A percentile compares a stretch with the other conserved stretches of the same genome.
Conservation (phyloP, 2,329 filamentous ascomycete species). For the Xylaria sp. region DNA sequence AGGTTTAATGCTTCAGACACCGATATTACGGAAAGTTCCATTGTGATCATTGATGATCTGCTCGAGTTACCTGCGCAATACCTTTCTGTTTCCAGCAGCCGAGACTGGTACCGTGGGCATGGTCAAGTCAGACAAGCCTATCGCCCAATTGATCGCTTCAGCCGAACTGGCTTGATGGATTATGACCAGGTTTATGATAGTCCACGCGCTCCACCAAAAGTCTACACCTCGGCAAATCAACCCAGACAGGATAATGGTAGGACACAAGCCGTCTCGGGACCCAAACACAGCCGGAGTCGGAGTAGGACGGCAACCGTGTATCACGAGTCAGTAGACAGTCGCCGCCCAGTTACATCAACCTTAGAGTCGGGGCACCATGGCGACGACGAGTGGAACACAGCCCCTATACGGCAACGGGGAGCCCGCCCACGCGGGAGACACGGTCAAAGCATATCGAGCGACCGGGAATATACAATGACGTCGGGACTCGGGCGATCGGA, state of each 20-base stretch:
- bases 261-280: neutral
- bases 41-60: slow-evolving; percentile 6
- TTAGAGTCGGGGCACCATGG: neutral
- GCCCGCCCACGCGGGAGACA: neutral
- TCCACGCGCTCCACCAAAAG: slow-evolving; percentile 2
- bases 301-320: neutral
- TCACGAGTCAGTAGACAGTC: slow-evolving; percentile 9
- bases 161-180: neutral
- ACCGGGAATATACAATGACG: slow-evolving; percentile 13
- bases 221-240: neutral
- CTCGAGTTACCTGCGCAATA: slow-evolving; percentile 5
- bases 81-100: neutral
- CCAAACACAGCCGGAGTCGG: slow-evolving; percentile 4
- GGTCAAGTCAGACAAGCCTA: neutral
- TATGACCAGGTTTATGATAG: slow-evolving; percentile 15
- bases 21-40: neutral
- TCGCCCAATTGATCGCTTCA: neutral
- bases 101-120: neutral
- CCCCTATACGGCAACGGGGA: neutral
- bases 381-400: neutral
- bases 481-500: slow-evolving; percentile 16
- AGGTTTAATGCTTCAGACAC: slow-evolving; percentile 13
- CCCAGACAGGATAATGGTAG: neutral
- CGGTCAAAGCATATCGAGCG: slow-evolving; percentile 4
- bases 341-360: neutral